Evolutionary conservation across 169 alveolate species (phyloP), one percentile per base, ranked within the genome.

Genomic region (Babesia ovis): DNA sequence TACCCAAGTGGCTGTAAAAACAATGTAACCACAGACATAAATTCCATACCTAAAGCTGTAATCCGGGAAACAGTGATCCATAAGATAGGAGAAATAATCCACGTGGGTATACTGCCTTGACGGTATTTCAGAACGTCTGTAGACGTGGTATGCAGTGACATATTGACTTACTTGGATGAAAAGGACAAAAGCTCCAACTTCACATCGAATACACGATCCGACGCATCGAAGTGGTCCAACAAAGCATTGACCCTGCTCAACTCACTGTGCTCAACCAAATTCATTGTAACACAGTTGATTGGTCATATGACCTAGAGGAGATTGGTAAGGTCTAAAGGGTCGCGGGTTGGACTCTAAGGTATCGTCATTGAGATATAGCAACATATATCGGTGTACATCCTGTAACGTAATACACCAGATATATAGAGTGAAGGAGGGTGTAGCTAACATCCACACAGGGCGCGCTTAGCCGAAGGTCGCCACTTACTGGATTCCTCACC

Each of bases 31-130:
- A 18, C 3, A 22, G 32, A 25, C n/a, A 20, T 29, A 31, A 32
- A 23, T 2, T 3, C 29, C 39, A 1, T 72, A 72, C 84, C 85
- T 84, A 68, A 89, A 89, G 58, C 79, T 83, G 76, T 89, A 89
- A 83, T 89, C 93, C 16, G 90, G 91, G 67, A 84, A 89, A 64
- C 90, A 82, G 69, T 89, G 80, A 68, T 89, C 80, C 73, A 81
- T 59, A n/a, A 72, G 42, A 32, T 53, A 45, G 34, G 57, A 46
- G 62, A 81, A 72, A 54, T 71, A 62, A 4, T 64, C 59, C 9
- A 54, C 74, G 34, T 29, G 50, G 23, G 74, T 18, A 5, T 20
- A 22, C 51, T 64, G 74, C n/a, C 48, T 4, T 14, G 39, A n/a
- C 20, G 57, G 16, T 53, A n/a, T 60, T 25, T 68, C 68, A 50